These are phyloP conservation scores for Arachis stenosperma DNA, from an alignment of 306 rosid species.

Conservation along the genomic window DNA sequence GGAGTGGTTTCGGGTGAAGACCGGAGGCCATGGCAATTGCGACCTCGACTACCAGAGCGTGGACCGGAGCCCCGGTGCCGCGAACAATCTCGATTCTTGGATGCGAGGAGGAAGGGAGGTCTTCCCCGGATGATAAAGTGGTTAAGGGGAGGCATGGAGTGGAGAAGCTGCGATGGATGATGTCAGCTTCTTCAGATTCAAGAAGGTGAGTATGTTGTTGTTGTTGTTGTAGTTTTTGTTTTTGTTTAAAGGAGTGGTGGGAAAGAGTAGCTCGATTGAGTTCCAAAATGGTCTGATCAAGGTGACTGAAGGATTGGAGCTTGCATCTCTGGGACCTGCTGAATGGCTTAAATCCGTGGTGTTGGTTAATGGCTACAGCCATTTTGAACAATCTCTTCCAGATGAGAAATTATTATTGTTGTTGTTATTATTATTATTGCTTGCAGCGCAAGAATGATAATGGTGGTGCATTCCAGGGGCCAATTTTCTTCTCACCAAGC, in stretches of 20 bases:
- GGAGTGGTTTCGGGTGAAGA: slow-evolving; percentile 58
- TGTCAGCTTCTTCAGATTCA: slow-evolving; percentile 37
- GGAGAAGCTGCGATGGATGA: slow-evolving; percentile 85
- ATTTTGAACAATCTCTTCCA: slow-evolving; percentile 66
- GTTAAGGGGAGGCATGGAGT: slow-evolving; percentile 83
- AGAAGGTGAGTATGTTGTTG: slow-evolving; percentile 25
- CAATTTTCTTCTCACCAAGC: slow-evolving; percentile 23
- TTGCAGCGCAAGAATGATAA: too few relatives aligned
- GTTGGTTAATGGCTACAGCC: slow-evolving; percentile 80
- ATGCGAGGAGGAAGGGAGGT: slow-evolving; percentile 37
- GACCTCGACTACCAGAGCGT: slow-evolving; percentile 77
- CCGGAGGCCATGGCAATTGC: slow-evolving; percentile 87
- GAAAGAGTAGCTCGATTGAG: slow-evolving; percentile 40
- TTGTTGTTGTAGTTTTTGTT: slow-evolving; percentile 1
- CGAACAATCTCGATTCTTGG: slow-evolving; percentile 73
- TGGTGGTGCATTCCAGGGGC: slow-evolving; percentile 61
- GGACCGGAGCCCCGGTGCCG: slow-evolving; percentile 62
- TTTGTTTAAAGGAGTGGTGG: slow-evolving; percentile 51
- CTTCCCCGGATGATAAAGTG: slow-evolving; percentile 50
- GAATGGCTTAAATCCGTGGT: slow-evolving; percentile 65
- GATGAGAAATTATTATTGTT: slow-evolving; percentile 1
- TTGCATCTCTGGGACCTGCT: slow-evolving; percentile 70
- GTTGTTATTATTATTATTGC: too few relatives aligned
- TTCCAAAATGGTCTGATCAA: slow-evolving; percentile 55
- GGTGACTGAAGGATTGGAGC: slow-evolving; percentile 77